phyloP scores from a whole-genome alignment of 2,329 filamentous ascomycete species.

The Phialocephala sp. region DNA sequence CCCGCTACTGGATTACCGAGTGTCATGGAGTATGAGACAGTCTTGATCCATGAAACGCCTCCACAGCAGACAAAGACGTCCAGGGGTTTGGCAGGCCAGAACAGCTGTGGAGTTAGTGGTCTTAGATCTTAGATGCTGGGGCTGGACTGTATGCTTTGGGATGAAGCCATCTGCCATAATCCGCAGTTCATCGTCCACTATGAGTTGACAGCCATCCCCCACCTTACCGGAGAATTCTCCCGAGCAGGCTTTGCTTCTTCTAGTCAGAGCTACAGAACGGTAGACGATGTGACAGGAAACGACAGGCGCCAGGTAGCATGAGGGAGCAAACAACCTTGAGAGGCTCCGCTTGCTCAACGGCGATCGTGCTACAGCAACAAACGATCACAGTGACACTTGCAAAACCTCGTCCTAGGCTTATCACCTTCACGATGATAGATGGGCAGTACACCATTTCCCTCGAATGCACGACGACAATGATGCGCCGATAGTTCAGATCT shows the following conservation, averaged over 20 bases:
- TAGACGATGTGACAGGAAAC: conserved; percentile 37
- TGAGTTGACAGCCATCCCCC: conserved; percentile 31
- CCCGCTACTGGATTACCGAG: conserved; percentile 32
- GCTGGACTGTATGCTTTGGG: conserved; percentile 17
- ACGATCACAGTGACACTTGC: conserved; percentile 24
- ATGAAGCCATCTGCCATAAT: conserved; percentile 27
- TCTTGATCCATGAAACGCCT: conserved; percentile 35
- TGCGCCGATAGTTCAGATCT: conserved; percentile 23
- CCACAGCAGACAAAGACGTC: conserved; percentile 33
- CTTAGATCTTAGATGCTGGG: background rate
- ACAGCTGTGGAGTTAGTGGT: background rate
- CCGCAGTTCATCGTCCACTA: conserved; percentile 24
- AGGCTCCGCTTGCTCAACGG: conserved; percentile 31
- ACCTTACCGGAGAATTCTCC: conserved; percentile 26
- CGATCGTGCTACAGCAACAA: conserved; percentile 30
- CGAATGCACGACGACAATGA: conserved; percentile 22
- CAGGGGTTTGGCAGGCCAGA: conserved; percentile 13
- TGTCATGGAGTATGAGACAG: conserved; percentile 29
- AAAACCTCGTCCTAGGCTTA: conserved; percentile 8
- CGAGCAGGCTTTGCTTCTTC: conserved; percentile 33
- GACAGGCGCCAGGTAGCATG: conserved; percentile 28
- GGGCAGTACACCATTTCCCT: conserved; percentile 14
- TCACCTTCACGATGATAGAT: conserved; percentile 7
- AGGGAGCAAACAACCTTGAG: conserved; percentile 37
- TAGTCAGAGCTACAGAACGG: conserved; percentile 24